Conservation (phyloP, 331 rosid species). For the Ulmus americana region DNA sequence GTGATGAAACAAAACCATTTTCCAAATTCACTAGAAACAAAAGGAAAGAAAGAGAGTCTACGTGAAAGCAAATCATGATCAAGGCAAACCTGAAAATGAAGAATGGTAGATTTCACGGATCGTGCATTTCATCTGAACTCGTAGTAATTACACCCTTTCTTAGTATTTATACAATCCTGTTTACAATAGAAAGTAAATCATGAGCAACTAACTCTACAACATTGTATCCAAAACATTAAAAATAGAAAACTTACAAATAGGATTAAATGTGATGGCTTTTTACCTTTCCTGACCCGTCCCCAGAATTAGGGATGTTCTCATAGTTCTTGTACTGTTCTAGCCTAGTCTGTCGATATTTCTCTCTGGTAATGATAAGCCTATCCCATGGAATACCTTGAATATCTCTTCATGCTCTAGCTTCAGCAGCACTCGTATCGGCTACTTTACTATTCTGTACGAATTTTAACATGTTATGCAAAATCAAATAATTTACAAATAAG, state of each 20-base stretch:
- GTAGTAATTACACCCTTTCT: slow-evolving; percentile 61
- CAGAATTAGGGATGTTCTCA: slow-evolving; percentile 70
- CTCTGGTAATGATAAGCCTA: slow-evolving; percentile 66
- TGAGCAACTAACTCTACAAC: neutral
- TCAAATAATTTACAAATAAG: neutral
- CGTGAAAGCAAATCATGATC: neutral
- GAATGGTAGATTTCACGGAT: slow-evolving; percentile 87
- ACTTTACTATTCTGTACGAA: slow-evolving; percentile 42
- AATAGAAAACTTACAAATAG: neutral
- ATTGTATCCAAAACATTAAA: neutral
- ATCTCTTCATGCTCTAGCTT: slow-evolving; percentile 82
- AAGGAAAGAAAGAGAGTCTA: neutral
- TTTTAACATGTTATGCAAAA: slow-evolving; percentile 7
- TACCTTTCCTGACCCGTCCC: slow-evolving; percentile 82
- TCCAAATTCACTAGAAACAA: neutral
- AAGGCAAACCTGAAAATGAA: slow-evolving; percentile 67
- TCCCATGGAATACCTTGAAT: slow-evolving; percentile 86
- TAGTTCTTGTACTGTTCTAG: slow-evolving; percentile 85
- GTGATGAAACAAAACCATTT: neutral
- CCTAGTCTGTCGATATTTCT: slow-evolving; percentile 69
- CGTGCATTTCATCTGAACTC: slow-evolving; percentile 75
- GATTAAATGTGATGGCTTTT: neutral
- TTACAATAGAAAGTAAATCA: slow-evolving; percentile 10
- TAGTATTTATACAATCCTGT: slow-evolving; percentile 63
- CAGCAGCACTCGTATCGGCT: slow-evolving; percentile 67